These are phyloP conservation scores for Vaccinium myrtillus DNA, from an alignment of 148 eudicot species.

Conservation along the genomic window DNA sequence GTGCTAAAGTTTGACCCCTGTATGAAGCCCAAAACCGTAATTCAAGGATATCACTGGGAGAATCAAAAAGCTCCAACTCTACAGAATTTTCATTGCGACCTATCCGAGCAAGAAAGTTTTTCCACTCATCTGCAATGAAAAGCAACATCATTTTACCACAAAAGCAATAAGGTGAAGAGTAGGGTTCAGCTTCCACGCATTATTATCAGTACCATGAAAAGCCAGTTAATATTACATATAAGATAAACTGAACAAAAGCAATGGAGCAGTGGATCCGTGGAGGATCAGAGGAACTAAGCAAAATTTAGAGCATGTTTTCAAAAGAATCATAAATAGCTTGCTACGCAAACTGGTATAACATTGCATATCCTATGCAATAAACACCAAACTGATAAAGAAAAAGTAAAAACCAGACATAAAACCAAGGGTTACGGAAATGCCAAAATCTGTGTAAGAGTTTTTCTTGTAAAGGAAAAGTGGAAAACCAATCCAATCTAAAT, in stretches of 20 bases:
- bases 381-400: neutral
- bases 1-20: conserved; percentile 92
- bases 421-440: neutral
- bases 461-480: no score
- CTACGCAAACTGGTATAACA: neutral
- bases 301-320: neutral
- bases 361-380: neutral
- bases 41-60: conserved; percentile 75
- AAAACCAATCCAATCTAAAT: neutral
- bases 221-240: neutral
- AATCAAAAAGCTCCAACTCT: conserved; percentile 74
- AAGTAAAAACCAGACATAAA: neutral
- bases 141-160: neutral
- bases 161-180: neutral
- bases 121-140: conserved; percentile 81
- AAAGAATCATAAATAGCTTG: neutral
- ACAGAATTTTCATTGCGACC: conserved; percentile 81
- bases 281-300: neutral
- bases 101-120: conserved; percentile 87
- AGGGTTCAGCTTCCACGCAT: neutral
- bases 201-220: neutral
- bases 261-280: neutral
- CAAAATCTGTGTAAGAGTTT: neutral
- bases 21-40: conserved; percentile 97
- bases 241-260: neutral